These are phyloP conservation scores for Eimeria maxima DNA, from an alignment of 169 alveolate genomes.

Conservation along the genomic window DNA sequence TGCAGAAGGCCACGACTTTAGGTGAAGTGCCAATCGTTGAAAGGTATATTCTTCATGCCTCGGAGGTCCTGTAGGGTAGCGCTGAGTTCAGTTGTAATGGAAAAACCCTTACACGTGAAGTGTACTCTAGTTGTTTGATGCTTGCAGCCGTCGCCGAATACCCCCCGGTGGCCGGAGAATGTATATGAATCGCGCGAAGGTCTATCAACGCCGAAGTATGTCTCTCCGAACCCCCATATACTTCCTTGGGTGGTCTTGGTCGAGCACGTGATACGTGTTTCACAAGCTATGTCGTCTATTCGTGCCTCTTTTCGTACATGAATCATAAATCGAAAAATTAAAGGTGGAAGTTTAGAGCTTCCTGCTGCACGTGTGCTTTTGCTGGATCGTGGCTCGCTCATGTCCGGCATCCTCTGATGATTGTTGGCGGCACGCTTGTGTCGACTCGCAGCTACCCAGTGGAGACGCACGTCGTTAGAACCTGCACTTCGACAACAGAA, in stretches of 20 bases:
- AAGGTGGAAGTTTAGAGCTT: neutral
- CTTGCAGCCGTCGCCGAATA: slow-evolving; percentile 66
- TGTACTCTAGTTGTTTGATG: neutral
- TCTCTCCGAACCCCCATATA: neutral
- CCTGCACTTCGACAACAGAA: neutral
- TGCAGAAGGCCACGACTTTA: slow-evolving; percentile 45
- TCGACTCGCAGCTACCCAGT: slow-evolving; percentile 63
- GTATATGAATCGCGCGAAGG: slow-evolving; percentile 72
- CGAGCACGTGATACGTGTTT: neutral
- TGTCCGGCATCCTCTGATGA: neutral
- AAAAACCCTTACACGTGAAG: neutral
- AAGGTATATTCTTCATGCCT: neutral
- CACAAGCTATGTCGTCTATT: neutral
- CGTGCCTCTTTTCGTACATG: neutral
- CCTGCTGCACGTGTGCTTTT: neutral
- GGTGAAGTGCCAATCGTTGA: slow-evolving; percentile 1
- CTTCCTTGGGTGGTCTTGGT: neutral
- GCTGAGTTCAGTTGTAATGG: neutral
- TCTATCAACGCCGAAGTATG: slow-evolving; percentile 72
- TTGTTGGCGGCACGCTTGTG: neutral
- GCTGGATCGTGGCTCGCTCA: neutral
- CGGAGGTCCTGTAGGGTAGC: neutral
- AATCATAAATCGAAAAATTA: neutral
- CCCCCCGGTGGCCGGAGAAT: slow-evolving; percentile 13
- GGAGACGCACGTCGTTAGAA: slow-evolving; percentile 43